Conservation (phyloP, 2,329 filamentous ascomycete genomes). For the Lachnellula occidentalis region DNA sequence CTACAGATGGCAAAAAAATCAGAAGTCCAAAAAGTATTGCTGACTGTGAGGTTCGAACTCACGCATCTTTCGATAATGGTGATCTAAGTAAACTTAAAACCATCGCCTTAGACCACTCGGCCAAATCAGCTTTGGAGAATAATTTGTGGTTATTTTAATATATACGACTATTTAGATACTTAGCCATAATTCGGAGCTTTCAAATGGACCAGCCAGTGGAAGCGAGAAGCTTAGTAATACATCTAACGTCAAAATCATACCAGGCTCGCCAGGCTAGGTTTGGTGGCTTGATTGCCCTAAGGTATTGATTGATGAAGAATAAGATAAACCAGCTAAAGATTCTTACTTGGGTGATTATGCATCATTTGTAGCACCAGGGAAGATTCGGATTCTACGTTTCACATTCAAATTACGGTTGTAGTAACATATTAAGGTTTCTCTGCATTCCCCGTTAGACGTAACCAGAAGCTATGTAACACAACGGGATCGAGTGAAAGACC, state of each 20-base stretch:
- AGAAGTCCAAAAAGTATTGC: conserved; percentile 11
- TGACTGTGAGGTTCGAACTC: conserved; percentile 30
- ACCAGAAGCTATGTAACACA: neutral
- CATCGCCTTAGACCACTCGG: conserved; percentile 28
- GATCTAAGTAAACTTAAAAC: conserved; percentile 23
- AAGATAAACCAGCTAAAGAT: too few relatives aligned
- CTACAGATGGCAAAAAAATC: neutral
- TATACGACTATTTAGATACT: neutral
- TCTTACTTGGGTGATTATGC: too few relatives aligned
- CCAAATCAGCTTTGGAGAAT: conserved; percentile 1
- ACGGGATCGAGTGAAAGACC: neutral
- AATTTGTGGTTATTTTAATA: neutral
- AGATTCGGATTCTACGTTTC: too few relatives aligned
- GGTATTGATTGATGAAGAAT: too few relatives aligned
- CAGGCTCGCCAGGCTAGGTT: too few relatives aligned
- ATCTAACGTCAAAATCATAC: too few relatives aligned
- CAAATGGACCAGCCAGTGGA: too few relatives aligned
- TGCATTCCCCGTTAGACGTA: neutral
- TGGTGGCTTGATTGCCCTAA: too few relatives aligned
- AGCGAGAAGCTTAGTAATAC: too few relatives aligned
- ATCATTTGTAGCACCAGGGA: too few relatives aligned
- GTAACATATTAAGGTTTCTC: neutral
- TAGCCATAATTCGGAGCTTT: too few relatives aligned
- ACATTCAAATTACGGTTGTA: too few relatives aligned
- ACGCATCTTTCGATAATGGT: conserved; percentile 31